Percentiles rank a stretch among this genome's conserved stretches.
Evolutionary conservation across 73 alveolate genomes (phyloP).

Genomic region (Effrenium voratum): DNA sequence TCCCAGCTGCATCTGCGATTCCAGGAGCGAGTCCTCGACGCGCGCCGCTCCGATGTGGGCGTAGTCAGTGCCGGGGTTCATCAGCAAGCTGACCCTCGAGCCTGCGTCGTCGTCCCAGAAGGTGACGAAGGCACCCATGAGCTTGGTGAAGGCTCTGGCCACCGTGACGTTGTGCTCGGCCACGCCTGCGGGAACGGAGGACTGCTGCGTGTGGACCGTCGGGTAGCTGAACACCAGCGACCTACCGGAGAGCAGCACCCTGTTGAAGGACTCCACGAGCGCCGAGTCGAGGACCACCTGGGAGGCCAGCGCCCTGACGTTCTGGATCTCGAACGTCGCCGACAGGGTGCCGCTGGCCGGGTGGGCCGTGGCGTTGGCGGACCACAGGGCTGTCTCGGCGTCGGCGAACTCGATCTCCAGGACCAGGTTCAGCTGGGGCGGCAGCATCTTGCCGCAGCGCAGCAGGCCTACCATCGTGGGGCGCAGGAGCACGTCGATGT

Average conservation of each 20-base stretch:
- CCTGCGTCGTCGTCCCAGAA: not conserved
- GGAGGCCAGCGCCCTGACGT: too few relatives aligned
- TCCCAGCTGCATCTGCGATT: not conserved
- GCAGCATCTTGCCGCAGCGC: not conserved
- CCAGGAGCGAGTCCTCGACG: not conserved
- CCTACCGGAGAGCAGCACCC: not conserved
- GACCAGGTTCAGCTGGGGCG: not conserved
- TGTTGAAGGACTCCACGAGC: not conserved
- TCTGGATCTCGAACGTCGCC: too few relatives aligned
- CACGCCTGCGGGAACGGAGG: not conserved
- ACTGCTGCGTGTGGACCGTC: not conserved
- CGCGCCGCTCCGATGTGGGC: not conserved
- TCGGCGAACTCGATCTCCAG: not conserved
- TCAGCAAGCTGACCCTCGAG: not conserved
- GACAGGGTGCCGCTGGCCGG: too few relatives aligned
- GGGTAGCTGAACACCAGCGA: slow-evolving; percentile 5
- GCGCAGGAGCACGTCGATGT: not conserved
- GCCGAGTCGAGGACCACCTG: too few relatives aligned
- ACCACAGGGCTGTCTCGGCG: not conserved
- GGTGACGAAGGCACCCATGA: not conserved
- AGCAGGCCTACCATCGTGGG: not conserved
- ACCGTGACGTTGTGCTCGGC: not conserved
- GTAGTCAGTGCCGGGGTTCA: not conserved
- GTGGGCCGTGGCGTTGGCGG: not conserved
- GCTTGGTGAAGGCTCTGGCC: not conserved